Evolutionary conservation across 805 yeast species (phyloP).

Genomic region (Metschnikowia lochheadii): DNA sequence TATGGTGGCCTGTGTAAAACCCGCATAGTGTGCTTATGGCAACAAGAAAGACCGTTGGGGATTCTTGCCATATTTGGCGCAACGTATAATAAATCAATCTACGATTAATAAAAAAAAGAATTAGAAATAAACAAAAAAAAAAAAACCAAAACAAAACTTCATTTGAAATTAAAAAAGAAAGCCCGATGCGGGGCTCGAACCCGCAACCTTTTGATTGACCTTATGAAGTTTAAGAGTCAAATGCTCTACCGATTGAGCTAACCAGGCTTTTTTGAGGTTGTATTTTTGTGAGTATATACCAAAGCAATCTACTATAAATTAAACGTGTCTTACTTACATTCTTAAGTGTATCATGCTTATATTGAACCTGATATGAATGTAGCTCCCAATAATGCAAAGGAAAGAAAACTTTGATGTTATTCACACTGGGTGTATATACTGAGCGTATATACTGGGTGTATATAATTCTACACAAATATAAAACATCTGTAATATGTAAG

Average conservation of each 20-base stretch:
- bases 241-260: constrained; percentile 18
- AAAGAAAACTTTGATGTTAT: too few relatives aligned
- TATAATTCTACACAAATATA: too few relatives aligned
- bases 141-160: too few relatives aligned
- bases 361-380: too few relatives aligned
- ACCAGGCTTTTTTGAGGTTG: constrained; percentile 9
- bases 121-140: too few relatives aligned
- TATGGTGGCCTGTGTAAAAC: constrained; percentile 11
- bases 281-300: not conserved
- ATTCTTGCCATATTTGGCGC: constrained; percentile 16
- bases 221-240: constrained; percentile 14
- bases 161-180: constrained; percentile 2
- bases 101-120: not conserved
- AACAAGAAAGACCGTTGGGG: constrained; percentile 14
- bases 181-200: constrained; percentile 19
- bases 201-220: constrained; percentile 18
- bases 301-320: too few relatives aligned
- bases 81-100: constrained; percentile 1
- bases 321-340: too few relatives aligned
- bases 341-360: too few relatives aligned
- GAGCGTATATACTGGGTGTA: too few relatives aligned
- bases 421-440: too few relatives aligned
- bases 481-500: too few relatives aligned
- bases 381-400: too few relatives aligned
- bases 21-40: constrained; percentile 16